Percentiles rank a stretch among this genome's conserved stretches.
These are phyloP conservation scores for Yarrowia divulgata DNA, from an alignment of 805 yeast genomes.

Conservation along the genomic window DNA sequence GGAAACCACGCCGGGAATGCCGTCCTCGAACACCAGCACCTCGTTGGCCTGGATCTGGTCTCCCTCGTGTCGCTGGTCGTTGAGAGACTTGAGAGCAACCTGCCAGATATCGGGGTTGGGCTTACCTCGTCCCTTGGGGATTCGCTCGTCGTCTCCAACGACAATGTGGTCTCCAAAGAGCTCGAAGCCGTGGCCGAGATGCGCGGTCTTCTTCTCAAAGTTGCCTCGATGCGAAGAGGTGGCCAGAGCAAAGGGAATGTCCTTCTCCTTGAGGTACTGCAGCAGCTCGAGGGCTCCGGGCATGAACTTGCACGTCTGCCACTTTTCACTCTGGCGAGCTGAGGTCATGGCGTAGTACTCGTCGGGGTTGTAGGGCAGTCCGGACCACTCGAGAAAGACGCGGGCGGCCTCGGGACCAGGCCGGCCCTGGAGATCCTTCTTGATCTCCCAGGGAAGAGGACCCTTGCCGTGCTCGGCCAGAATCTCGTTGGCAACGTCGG, in stretches of 20 bases:
- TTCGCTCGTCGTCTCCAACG: conserved; percentile 87
- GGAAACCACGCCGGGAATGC: conserved; percentile 86
- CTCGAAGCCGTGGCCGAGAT: conserved; percentile 67
- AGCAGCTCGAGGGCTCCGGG: conserved; percentile 87
- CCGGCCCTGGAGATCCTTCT: conserved; percentile 84
- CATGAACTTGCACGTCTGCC: conserved; percentile 71
- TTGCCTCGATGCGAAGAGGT: conserved; percentile 77
- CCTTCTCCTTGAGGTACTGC: conserved; percentile 56
- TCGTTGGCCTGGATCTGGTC: conserved; percentile 72
- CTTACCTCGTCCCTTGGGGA: conserved; percentile 87
- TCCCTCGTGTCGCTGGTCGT: conserved; percentile 57
- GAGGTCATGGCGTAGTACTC: conserved; percentile 64
- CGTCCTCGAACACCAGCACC: conserved; percentile 93
- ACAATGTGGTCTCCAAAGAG: conserved; percentile 72
- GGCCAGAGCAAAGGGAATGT: conserved; percentile 86
- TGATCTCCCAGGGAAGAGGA: conserved; percentile 85
- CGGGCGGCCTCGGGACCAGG: conserved; percentile 82
- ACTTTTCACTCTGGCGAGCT: conserved; percentile 60
- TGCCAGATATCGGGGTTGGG: conserved; percentile 95
- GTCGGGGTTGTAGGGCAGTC: conserved; percentile 70
- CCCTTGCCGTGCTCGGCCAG: conserved; percentile 76
- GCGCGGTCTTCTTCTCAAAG: conserved; percentile 74
- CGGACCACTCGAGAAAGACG: conserved; percentile 70
- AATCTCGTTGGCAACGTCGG: conserved; percentile 73
- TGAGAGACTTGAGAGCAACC: conserved; percentile 74